These are phyloP conservation scores for Kwoniella dejecticola DNA, from an alignment of 768 basidiomycete species.

Conservation along the genomic window DNA sequence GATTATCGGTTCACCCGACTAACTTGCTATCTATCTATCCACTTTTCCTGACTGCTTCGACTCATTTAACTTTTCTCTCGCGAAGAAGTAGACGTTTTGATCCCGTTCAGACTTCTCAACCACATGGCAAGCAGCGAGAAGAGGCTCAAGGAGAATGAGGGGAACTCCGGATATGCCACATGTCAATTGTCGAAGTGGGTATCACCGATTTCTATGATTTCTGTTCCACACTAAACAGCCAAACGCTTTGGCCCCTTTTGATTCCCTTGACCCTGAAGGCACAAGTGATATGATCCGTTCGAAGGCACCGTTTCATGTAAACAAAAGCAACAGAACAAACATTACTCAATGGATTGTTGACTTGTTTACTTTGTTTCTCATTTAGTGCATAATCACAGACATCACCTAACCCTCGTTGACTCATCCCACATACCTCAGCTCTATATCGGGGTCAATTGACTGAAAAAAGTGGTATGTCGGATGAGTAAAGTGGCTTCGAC, in stretches of 20 bases:
- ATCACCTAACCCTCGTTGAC: neutral
- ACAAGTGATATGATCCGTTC: constrained; percentile 6
- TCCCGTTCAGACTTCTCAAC: neutral
- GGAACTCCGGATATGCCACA: neutral
- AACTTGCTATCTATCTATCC: neutral
- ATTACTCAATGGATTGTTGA: neutral
- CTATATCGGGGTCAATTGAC: neutral
- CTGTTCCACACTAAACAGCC: too few relatives aligned
- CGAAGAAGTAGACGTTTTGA: neutral
- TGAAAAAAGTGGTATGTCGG: neutral
- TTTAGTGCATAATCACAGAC: constrained; percentile 2
- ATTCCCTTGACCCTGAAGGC: neutral
- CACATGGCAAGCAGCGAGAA: neutral
- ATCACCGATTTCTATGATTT: too few relatives aligned
- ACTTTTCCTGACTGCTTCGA: neutral
- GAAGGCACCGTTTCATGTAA: constrained; percentile 1
- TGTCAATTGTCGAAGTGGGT: neutral
- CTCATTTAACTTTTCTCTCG: constrained; percentile 1
- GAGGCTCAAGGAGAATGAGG: neutral
- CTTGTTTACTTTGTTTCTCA: neutral
- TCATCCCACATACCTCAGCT: too few relatives aligned
- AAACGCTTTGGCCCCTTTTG: neutral
- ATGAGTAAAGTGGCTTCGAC: constrained; percentile 4
- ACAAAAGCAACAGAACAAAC: neutral
- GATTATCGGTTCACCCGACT: neutral